phyloP scores from a whole-genome alignment of 2,329 filamentous ascomycete species.

The Diaporthe citrichinensis region DNA sequence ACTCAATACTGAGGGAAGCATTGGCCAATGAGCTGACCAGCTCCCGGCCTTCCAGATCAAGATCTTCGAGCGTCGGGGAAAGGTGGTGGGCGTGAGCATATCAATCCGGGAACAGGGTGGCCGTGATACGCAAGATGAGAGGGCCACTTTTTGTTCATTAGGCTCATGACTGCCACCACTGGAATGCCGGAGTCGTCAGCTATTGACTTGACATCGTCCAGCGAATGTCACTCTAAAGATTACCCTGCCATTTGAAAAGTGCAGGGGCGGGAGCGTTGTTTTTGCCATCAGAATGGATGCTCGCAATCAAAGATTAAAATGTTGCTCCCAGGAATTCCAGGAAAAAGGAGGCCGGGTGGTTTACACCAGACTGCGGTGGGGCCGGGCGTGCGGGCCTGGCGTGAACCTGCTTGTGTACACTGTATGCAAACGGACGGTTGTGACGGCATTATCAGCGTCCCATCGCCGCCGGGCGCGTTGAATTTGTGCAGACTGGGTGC shows the following conservation, averaged over 20 bases:
- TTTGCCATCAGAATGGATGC: slow-evolving; percentile 23
- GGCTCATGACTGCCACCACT: slow-evolving; percentile 34
- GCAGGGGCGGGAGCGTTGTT: slow-evolving; percentile 7
- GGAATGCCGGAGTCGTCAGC: slow-evolving; percentile 30
- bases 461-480: slow-evolving; percentile 16
- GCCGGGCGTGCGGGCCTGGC: slow-evolving; percentile 28
- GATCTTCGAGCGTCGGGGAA: slow-evolving; percentile 13
- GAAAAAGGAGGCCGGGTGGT: slow-evolving; percentile 31
- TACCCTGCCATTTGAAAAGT: slow-evolving; percentile 12
- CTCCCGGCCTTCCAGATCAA: slow-evolving; percentile 30
- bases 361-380: slow-evolving; percentile 35
- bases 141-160: slow-evolving; percentile 41
- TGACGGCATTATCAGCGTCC: slow-evolving; percentile 10
- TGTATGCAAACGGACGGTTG: slow-evolving; percentile 19
- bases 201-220: slow-evolving; percentile 6
- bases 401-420: slow-evolving; percentile 5
- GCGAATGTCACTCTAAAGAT: slow-evolving; percentile 22
- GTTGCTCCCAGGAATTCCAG: neutral
- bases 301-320: slow-evolving; percentile 21
- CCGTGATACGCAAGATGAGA: slow-evolving; percentile 39
- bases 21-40: slow-evolving; percentile 37
- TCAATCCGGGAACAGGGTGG: slow-evolving; percentile 29
- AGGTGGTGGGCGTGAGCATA: slow-evolving; percentile 36
- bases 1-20: slow-evolving; percentile 3
- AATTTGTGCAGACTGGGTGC: slow-evolving; percentile 23